Evolutionary conservation across 345 rosid genomes (phyloP), one percentile per base, ranked within the genome.

Genomic region (Anacardium occidentale): DNA sequence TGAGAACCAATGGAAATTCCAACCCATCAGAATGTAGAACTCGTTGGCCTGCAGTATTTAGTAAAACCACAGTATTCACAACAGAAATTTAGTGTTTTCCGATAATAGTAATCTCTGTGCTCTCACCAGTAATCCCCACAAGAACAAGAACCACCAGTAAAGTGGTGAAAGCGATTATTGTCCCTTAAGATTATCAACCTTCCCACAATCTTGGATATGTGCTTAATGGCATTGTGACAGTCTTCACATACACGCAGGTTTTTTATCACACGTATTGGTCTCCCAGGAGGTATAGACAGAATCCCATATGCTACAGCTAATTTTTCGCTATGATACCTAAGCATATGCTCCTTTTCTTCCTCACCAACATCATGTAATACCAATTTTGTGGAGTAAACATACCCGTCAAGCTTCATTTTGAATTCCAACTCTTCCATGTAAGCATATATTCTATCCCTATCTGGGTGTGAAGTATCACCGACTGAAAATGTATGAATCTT

Each of bases 301-400:
- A 87, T 54, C 52, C 92, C 90, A 56, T 78, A 87, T 2, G 88
- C 90, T 18, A 90, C 92, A 26, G 92, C 92, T 65, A 89, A 81
- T 59, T 85, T 90, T 71, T 90, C 92, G 53, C 91, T 89, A 76
- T 89, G 94, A 78, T 86, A 78, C 77, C 73, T 76, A 55, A 90
- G 90, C 92, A 90, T 87, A 22, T 81, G 80, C 77, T 83, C 91
- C 74, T 90, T 90, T 80, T 90, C 94, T 73, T 90, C 94, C 75
- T 90, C 89, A 44, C 86, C 91, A 13, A 90, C 94, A 73, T 90
- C 94, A 76, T 90, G 90, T 58, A 90, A 81, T 67, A 90, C 90
- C 79, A 86, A 78, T 24, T 81, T 86, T 59, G 86, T 84, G 44
- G 89, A 83, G 26, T 81, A 80, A 14, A 83, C 77, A 74, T 83